phyloP scores from a whole-genome alignment of 1,284 basidiomycete species.

The Rhodotorula sp. region DNA sequence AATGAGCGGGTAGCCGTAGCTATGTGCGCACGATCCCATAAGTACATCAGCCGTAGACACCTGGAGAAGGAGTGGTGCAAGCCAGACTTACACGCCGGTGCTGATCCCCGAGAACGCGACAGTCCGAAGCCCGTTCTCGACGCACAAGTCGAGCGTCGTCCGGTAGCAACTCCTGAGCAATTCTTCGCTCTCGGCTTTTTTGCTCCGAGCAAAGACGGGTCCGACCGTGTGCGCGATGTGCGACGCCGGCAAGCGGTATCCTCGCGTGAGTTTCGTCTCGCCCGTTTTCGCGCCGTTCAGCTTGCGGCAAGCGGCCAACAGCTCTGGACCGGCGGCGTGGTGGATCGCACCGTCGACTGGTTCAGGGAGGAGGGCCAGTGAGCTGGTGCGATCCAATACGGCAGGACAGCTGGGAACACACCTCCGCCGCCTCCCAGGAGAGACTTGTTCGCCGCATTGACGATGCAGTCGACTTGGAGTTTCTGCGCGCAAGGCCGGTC shows the following conservation, averaged over 20 bases:
- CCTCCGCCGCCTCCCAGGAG: slow-evolving; percentile 71
- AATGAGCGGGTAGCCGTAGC: slow-evolving; percentile 70
- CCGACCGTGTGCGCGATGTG: slow-evolving; percentile 89
- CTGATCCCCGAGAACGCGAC: slow-evolving; percentile 70
- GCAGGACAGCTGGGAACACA: slow-evolving; percentile 46
- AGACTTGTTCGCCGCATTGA: slow-evolving; percentile 62
- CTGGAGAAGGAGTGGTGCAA: no score
- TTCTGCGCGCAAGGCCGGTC: slow-evolving; percentile 38
- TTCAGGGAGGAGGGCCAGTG: not conserved
- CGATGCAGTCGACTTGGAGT: slow-evolving; percentile 71
- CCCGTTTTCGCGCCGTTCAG: slow-evolving; percentile 79
- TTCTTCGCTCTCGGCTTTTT: slow-evolving; percentile 56
- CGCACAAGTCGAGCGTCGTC: slow-evolving; percentile 64
- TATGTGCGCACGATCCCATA: not conserved
- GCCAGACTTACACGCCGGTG: slow-evolving; percentile 59
- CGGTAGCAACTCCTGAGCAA: slow-evolving; percentile 72
- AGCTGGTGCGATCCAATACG: not conserved
- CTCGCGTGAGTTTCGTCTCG: slow-evolving; percentile 71
- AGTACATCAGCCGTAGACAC: not conserved
- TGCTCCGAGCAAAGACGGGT: slow-evolving; percentile 63
- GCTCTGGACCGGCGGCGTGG: slow-evolving; percentile 69
- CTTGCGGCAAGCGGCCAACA: slow-evolving; percentile 69
- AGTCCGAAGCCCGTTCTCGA: slow-evolving; percentile 60
- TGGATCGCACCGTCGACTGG: slow-evolving; percentile 85
- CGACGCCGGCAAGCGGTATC: slow-evolving; percentile 56